These are phyloP conservation scores for Oryza officinalis DNA, from an alignment of 176 grass and related monocot genomes.

Conservation along the genomic window DNA sequence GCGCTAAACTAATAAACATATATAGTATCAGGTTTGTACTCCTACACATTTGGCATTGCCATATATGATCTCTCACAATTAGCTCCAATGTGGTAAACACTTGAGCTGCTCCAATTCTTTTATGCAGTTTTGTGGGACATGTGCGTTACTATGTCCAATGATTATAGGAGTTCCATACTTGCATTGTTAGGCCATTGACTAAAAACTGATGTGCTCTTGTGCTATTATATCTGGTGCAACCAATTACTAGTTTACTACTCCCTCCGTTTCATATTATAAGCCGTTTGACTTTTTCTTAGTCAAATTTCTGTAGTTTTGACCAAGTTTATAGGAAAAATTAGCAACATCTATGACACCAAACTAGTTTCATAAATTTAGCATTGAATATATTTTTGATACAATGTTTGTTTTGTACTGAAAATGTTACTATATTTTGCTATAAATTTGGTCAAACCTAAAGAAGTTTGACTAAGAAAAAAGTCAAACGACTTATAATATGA, in stretches of 20 bases:
- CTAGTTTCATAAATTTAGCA: no score
- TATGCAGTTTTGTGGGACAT: not conserved
- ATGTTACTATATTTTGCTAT: no score
- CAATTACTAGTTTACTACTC: conserved; percentile 14
- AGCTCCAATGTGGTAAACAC: not conserved
- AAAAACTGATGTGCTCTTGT: not conserved
- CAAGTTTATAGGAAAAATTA: no score
- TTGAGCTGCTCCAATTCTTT: not conserved
- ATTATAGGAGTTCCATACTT: not conserved
- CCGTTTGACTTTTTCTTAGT: no score
- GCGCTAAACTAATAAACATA: not conserved
- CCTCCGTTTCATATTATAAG: no score
- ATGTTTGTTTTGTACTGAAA: no score
- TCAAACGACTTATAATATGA: no score
- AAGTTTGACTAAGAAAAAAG: no score
- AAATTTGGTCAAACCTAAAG: no score
- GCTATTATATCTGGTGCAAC: not conserved
- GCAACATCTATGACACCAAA: no score
- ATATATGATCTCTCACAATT: conserved; percentile 13
- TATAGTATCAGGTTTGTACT: not conserved
- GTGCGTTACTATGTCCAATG: not conserved
- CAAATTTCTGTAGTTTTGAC: no score
- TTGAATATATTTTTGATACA: no score
- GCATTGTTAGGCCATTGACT: not conserved
- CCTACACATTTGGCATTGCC: not conserved